A percentile compares a stretch with the other conserved stretches of the same genome.
These are phyloP conservation scores for Acephala macrosclerotiorum DNA, from an alignment of 2,329 filamentous ascomycete genomes.

Conservation along the genomic window DNA sequence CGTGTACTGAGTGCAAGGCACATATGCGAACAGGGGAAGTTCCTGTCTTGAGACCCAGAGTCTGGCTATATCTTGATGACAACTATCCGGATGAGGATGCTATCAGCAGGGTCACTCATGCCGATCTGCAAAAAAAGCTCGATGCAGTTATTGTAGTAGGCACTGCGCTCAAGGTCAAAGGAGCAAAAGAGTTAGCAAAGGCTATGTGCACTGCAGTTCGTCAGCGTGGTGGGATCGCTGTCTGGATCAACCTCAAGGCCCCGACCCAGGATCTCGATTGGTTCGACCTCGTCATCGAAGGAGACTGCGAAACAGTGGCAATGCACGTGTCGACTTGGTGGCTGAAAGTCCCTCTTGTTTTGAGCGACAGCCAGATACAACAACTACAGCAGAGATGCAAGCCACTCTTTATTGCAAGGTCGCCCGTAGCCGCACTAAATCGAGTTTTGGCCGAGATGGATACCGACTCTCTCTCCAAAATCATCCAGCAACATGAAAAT, in stretches of 20 bases:
- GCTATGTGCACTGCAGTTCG: conserved; percentile 86
- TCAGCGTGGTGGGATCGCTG: conserved; percentile 78
- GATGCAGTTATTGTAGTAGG: conserved; percentile 92
- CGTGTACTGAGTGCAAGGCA: conserved; percentile 11
- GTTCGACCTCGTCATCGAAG: conserved; percentile 89
- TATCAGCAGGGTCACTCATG: conserved; percentile 84
- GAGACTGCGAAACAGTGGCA: conserved; percentile 86
- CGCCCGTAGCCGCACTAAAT: conserved; percentile 21
- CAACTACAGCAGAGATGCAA: conserved; percentile 24
- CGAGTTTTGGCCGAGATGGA: conserved; percentile 21
- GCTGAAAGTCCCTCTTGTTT: conserved; percentile 24
- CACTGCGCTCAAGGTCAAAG: conserved; percentile 91
- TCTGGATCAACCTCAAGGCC: conserved; percentile 90
- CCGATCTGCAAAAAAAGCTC: conserved; percentile 81
- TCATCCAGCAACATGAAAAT: conserved; percentile 20
- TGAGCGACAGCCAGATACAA: conserved; percentile 29
- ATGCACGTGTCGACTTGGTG: conserved; percentile 30
- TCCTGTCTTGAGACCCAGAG: conserved; percentile 55
- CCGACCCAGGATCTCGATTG: conserved; percentile 80
- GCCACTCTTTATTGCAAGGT: conserved; percentile 27
- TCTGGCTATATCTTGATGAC: conserved; percentile 94
- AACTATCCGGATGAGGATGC: conserved; percentile 88
- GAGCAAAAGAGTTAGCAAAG: conserved; percentile 83
- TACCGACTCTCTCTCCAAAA: conserved; percentile 25
- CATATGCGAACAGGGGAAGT: conserved; percentile 17